phyloP scores from a whole-genome alignment of 768 basidiomycete genomes.

The Fomitopsis pulvina region DNA sequence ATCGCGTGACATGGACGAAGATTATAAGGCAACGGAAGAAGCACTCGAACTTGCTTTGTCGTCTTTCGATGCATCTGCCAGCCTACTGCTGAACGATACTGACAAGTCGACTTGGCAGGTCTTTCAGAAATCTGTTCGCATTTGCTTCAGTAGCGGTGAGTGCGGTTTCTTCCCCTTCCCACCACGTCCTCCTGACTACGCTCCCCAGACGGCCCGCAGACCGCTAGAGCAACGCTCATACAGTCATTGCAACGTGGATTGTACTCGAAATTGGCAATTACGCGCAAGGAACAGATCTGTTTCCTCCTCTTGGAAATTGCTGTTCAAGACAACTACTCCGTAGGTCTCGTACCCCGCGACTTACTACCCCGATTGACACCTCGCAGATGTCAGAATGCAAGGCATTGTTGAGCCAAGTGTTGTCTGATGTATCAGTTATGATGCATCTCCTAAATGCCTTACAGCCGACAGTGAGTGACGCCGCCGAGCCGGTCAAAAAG shows the following conservation, averaged over 20 bases:
- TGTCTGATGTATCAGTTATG: conserved; percentile 48
- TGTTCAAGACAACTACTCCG: conserved; percentile 39
- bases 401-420: conserved; percentile 39
- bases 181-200: not conserved
- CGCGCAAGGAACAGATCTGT: no score
- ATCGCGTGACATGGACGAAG: not conserved
- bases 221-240: not conserved
- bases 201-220: not conserved
- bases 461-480: conserved; percentile 37
- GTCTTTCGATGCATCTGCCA: conserved; percentile 44
- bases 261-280: no score
- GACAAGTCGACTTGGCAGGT: conserved; percentile 42
- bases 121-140: conserved; percentile 38
- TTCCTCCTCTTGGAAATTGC: conserved; percentile 53
- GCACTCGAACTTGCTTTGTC: conserved; percentile 32
- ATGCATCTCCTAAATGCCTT: conserved; percentile 43
- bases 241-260: no score
- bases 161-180: not conserved
- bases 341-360: conserved; percentile 24
- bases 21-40: conserved; percentile 26
- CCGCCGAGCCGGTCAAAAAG: conserved; percentile 50
- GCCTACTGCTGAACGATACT: conserved; percentile 37
- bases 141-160: conserved; percentile 42
- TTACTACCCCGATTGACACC: conserved; percentile 27
- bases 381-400: conserved; percentile 26